Evolutionary conservation across 192 early-diverging fungal genomes (phyloP).

Genomic region (Helicostylum pulchrum): DNA sequence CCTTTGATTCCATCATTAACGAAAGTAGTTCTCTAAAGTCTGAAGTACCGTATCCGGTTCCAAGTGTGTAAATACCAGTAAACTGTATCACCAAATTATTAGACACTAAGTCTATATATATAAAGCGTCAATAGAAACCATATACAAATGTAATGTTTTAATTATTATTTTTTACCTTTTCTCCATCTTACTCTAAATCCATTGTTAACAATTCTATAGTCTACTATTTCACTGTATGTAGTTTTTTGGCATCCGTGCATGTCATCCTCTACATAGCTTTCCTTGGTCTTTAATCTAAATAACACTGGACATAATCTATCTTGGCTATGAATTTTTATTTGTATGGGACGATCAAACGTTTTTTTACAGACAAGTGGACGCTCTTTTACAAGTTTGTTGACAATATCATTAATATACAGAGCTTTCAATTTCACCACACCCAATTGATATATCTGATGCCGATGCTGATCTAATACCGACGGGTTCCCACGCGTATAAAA

Average conservation of each 20-base stretch:
- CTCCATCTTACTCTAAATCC: slow-evolving; percentile 6
- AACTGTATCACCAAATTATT: background rate
- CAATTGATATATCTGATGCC: background rate
- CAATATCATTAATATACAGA: background rate
- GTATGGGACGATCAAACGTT: background rate
- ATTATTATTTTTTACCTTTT: slow-evolving; percentile 1
- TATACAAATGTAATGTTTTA: background rate
- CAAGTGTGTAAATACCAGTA: background rate
- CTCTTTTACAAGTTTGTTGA: background rate
- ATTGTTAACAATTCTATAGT: background rate
- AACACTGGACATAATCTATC: background rate
- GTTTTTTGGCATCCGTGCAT: background rate
- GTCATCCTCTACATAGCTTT: background rate
- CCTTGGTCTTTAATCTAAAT: background rate
- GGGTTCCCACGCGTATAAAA: background rate
- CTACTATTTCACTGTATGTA: background rate
- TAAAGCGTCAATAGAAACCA: no score
- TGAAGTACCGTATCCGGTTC: background rate
- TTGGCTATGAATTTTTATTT: background rate
- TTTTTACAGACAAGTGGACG: slow-evolving; percentile 7
- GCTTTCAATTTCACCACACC: slow-evolving; percentile 1
- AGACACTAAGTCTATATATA: background rate
- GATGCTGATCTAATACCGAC: background rate
- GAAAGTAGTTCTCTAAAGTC: slow-evolving; percentile 9
- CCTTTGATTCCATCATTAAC: background rate